phyloP scores from a whole-genome alignment of 768 basidiomycete species.

The Boletus eberwhitei region DNA sequence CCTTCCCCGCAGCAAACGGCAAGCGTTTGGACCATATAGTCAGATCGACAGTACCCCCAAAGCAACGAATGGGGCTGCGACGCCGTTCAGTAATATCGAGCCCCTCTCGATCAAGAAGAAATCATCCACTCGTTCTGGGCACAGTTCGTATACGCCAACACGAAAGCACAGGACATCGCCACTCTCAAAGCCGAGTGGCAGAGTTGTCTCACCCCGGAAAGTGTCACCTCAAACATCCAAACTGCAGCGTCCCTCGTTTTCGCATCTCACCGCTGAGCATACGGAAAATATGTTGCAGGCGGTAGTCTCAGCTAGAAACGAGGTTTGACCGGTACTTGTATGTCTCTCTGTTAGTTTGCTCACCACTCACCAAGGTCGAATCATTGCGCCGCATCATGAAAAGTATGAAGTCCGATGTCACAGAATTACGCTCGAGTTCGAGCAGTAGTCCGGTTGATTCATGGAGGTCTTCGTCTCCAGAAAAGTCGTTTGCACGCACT shows the following conservation, averaged over 20 bases:
- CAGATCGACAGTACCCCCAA: constrained; percentile 57
- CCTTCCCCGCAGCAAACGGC: constrained; percentile 70
- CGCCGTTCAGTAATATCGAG: constrained; percentile 50
- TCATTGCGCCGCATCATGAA: constrained; percentile 69
- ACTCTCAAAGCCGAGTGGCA: constrained; percentile 42
- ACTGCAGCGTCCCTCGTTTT: constrained; percentile 24
- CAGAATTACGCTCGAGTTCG: constrained; percentile 33
- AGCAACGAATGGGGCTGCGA: constrained; percentile 30
- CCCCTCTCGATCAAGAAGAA: constrained; percentile 88
- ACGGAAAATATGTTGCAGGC: constrained; percentile 46
- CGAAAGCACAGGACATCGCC: constrained; percentile 50
- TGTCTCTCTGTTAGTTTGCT: background rate
- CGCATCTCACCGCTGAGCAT: constrained; percentile 34
- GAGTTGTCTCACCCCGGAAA: constrained; percentile 47
- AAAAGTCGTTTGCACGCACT: constrained; percentile 45
- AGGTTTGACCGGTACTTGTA: constrained; percentile 41
- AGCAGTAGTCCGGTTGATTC: constrained; percentile 30
- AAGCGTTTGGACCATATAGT: constrained; percentile 54
- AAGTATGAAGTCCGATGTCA: constrained; percentile 70
- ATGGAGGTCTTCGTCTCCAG: constrained; percentile 55
- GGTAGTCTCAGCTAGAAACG: constrained; percentile 57
- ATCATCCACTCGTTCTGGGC: constrained; percentile 52
- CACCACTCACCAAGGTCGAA: constrained; percentile 50
- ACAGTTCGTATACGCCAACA: constrained; percentile 35
- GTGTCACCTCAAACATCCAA: constrained; percentile 53